Evolutionary conservation across 2,329 filamentous ascomycete species (phyloP), one percentile per base, ranked within the genome.

Genomic region (Cytospora mali): DNA sequence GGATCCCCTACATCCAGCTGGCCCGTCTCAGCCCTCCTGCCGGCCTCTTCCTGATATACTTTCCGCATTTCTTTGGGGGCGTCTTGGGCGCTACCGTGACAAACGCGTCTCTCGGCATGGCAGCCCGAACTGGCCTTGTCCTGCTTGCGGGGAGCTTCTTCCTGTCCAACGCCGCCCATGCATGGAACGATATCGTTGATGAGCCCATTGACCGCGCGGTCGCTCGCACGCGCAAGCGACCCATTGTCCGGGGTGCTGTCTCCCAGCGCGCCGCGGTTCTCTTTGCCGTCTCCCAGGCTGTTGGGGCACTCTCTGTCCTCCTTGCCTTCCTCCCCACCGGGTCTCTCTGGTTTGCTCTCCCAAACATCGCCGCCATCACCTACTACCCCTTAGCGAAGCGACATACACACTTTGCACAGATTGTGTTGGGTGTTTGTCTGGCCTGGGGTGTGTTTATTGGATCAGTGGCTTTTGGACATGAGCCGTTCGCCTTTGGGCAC

Each of bases 181-280:
- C 81, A 0, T 84, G 84, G 73, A 86, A 86, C 68, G 83, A 86
- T 67, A 76, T 79, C 35, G 77, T 81, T 71, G 84, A 86, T 67
- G 77, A 79, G 54, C 80, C 82, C 51, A 73, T 84, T 57, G 84
- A 86, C 67, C 79, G 80, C 4, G 74, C 79, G 64, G 81, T 83
- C 11, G 76, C 75, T 66, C 77, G 83, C 46, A 83, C 80, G 48
- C 77, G 78, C 35, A 76, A 80, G 65, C 76, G 83, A 21, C 82
- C 82, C 2, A 79, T 83, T 66, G 80, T 81, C 14, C 72, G 82
- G 59, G 77, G 79, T n/a, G 82, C 81, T 29, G 73, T 84, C 21
- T 77, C 79, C 0, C 76, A 77, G 11, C 64, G 70, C 35, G 75
- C 77, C 13, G 79, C 76, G 11, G 65, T 80, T 39, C 55, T 80